phyloP scores from a whole-genome alignment of 108 stramenopile genomes.

The Bacterosira constricta region DNA sequence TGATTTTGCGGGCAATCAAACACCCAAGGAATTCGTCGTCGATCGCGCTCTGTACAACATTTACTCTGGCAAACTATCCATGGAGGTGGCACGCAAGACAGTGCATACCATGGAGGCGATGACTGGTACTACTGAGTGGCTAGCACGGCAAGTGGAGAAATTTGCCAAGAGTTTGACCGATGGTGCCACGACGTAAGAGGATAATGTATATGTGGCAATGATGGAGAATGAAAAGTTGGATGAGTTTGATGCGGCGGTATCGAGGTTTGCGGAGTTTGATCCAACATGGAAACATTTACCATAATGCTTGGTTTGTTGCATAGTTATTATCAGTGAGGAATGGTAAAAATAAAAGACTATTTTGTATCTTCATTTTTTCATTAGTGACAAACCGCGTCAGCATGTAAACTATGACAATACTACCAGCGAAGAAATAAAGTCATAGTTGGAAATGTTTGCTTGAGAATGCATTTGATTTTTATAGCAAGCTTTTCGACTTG shows the following conservation, averaged over 20 bases:
- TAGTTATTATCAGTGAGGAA: too few species aligned
- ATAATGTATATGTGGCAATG: neutral
- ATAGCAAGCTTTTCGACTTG: too few species aligned
- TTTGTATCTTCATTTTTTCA: too few species aligned
- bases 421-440: too few species aligned
- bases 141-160: slow-evolving; percentile 24
- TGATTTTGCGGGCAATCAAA: slow-evolving; percentile 35
- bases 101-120: slow-evolving; percentile 34
- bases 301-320: too few species aligned
- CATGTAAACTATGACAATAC: too few species aligned
- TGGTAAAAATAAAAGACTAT: too few species aligned
- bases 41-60: slow-evolving; percentile 42
- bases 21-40: slow-evolving; percentile 28
- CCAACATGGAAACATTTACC: too few species aligned
- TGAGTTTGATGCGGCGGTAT: neutral
- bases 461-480: too few species aligned
- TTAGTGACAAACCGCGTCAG: too few species aligned
- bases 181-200: slow-evolving; percentile 2
- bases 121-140: slow-evolving; percentile 36
- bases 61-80: slow-evolving; percentile 27
- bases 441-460: too few species aligned
- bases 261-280: too few species aligned
- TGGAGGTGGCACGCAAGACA: slow-evolving; percentile 26
- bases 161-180: slow-evolving; percentile 20
- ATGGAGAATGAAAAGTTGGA: slow-evolving; percentile 1